Evolutionary conservation across 1,284 basidiomycete genomes (phyloP).

Genomic region (Schizopora paradoxa): DNA sequence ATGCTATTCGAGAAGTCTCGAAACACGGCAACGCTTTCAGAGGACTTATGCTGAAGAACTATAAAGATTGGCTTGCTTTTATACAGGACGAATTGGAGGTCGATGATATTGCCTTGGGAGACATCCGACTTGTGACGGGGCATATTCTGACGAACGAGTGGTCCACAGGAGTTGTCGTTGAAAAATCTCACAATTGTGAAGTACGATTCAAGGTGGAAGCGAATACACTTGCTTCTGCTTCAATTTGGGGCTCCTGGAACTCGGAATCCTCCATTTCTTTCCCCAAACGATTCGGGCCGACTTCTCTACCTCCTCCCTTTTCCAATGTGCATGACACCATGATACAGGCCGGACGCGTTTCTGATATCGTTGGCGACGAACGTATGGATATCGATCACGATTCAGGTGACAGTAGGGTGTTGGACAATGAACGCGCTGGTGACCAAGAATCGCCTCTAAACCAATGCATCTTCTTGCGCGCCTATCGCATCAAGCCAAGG

Average conservation of each 20-base stretch:
- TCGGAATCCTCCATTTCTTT: not conserved
- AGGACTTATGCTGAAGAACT: not conserved
- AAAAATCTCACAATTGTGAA: not conserved
- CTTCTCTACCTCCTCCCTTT: not conserved
- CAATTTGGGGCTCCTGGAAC: not conserved
- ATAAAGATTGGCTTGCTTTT: constrained; percentile 1
- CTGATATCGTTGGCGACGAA: no score
- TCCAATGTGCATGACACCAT: no score
- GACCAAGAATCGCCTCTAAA: no score
- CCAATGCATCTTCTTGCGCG: no score
- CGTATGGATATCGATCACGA: no score
- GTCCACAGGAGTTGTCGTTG: constrained; percentile 1
- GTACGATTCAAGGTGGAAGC: not conserved
- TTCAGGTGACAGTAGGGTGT: no score
- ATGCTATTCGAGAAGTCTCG: not conserved
- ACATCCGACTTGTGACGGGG: constrained; percentile 4
- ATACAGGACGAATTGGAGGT: not conserved
- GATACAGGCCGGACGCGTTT: no score
- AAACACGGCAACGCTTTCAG: not conserved
- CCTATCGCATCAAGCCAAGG: no score
- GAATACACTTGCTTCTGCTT: not conserved
- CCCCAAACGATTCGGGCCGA: constrained; percentile 6
- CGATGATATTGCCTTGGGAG: not conserved
- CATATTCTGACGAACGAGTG: constrained; percentile 3
- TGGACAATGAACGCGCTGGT: no score